Evolutionary conservation across 371 early-diverging fungal species (phyloP), one percentile per base, ranked within the genome.

Genomic region (Thermomucor indicae-seudaticae): DNA sequence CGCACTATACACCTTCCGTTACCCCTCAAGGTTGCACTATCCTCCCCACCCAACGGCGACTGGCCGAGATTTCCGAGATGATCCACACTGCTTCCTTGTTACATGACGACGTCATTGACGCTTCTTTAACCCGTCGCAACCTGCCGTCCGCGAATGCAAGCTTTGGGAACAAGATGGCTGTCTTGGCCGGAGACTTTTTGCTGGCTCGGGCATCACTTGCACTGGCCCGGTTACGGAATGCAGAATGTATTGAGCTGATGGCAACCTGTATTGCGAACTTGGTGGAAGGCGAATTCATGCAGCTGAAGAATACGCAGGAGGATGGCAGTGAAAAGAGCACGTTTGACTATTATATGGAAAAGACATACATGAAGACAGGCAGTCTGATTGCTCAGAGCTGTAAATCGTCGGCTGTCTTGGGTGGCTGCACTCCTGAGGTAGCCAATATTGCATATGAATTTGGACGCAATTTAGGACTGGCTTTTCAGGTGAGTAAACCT

Each of bases 221-320:
- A 0, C 75, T 97, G 35, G 92, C 97, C 0, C 75, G 86, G 14
- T 65, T 97, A 49, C 83, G 91, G 23, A 89, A 93, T 55, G 75
- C 90, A 29, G 92, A 93, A 59, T 95, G 95, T 11, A 92, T 90
- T 14, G 96, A 96, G 55, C 70, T 96, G 43, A 83, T 96, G 67
- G 89, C 94, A 30, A 92, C 95, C 3, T 92, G 92, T 43, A 92
- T 97, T 65, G 84, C 91, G 16, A 88, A 95, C 55, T 64, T 96
- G 29, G 97, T 95, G 0, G 96, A 96, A 65, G 97, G 97, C 19
- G 97, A 96, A 70, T 91, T 97, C 56, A 92, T 95, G 91, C 95
- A 97, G 69, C 71, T 96, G 8, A 80, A 90, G 47, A 90, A 93
- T 60, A 72, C 84, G 12, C 42, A 61, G n/a, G 42, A 58, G 29